phyloP scores from a whole-genome alignment of 768 basidiomycete genomes.

The Tylopilus cervinicoccineus region DNA sequence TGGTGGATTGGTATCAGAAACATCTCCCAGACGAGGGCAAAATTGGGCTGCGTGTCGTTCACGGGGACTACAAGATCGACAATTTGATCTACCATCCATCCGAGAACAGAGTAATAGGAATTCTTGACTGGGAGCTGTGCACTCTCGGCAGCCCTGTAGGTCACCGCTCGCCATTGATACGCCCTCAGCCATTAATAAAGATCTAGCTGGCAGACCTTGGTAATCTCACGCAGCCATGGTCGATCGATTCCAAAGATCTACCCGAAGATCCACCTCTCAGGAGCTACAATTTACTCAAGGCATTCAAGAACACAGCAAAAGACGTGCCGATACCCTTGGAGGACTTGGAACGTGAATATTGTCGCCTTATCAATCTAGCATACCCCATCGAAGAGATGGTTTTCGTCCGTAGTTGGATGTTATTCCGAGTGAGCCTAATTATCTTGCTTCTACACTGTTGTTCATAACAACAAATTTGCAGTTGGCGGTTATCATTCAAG shows the following conservation, averaged over 20 bases:
- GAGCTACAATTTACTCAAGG: slow-evolving; percentile 35
- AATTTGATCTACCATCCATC: slow-evolving; percentile 94
- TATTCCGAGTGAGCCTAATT: slow-evolving; percentile 58
- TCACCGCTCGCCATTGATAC: slow-evolving; percentile 4
- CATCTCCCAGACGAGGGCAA: slow-evolving; percentile 76
- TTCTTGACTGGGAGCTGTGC: slow-evolving; percentile 97
- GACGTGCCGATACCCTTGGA: slow-evolving; percentile 63
- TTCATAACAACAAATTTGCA: slow-evolving; percentile 24
- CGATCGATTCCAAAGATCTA: slow-evolving; percentile 44
- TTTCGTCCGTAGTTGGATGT: slow-evolving; percentile 83
- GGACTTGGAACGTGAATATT: slow-evolving; percentile 80
- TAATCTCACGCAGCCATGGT: slow-evolving; percentile 87
- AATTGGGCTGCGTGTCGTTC: slow-evolving; percentile 81
- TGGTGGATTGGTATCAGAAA: slow-evolving; percentile 71
- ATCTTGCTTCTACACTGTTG: not conserved
- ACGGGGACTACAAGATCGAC: slow-evolving; percentile 98
- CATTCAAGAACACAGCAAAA: slow-evolving; percentile 59
- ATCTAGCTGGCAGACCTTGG: slow-evolving; percentile 79
- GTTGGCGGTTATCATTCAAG: slow-evolving; percentile 82
- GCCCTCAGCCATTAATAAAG: not conserved
- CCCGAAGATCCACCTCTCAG: slow-evolving; percentile 22
- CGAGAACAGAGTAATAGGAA: slow-evolving; percentile 89
- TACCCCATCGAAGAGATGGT: slow-evolving; percentile 78
- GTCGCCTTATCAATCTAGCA: slow-evolving; percentile 54
- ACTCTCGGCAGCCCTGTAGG: slow-evolving; percentile 88